Evolutionary conservation across 495 filamentous ascomycete genomes (phyloP), one percentile per base, ranked within the genome.

Genomic region (Trypethelium eluteriae): DNA sequence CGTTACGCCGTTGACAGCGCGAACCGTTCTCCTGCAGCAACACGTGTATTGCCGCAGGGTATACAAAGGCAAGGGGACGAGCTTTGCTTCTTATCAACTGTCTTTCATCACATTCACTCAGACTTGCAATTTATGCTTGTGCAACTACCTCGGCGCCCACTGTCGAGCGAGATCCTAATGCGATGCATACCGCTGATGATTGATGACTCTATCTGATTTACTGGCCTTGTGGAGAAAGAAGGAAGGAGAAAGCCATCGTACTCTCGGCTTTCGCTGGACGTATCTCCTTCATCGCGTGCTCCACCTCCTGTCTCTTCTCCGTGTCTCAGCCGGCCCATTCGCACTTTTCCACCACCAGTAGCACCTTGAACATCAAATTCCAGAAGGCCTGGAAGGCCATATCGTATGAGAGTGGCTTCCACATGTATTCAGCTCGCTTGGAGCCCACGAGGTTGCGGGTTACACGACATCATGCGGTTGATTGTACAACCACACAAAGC

Each of bases 1-100:
- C 53, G 53, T 59, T 59, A 59, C 53, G 53, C 53, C 53, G 53
- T 59, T 59, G 53, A 59, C 53, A 59, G 25, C 32, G 53, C 53
- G 32, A 34, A 59, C 53, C 53, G 53, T 59, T 59, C 53, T 59
- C 11, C 53, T 59, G 53, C 53, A 59, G 53, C n/a, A 59, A 59
- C 53, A 59, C 53, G 53, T 59, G 53, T 59, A 18, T 36, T 6
- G 7, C 32, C 25, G 18, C 53, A 59, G 32, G 53, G 53, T 59
- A 36, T 59, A 36, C 53, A 59, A 59, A 59, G 18, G 53, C 53
- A 59, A 59, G 53, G 53, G 53, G 25, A n/a, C 5, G 10, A 18
- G 18, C 53, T 35, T 36, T 59, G 53, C 53, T 59, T 34, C 32
- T 59, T 32, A 59, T 53, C 18, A 9, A 59, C 34, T 18, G 34